These are phyloP conservation scores for Cladophialophora bantiana DNA, from an alignment of 2,329 filamentous ascomycete genomes.

Conservation along the genomic window DNA sequence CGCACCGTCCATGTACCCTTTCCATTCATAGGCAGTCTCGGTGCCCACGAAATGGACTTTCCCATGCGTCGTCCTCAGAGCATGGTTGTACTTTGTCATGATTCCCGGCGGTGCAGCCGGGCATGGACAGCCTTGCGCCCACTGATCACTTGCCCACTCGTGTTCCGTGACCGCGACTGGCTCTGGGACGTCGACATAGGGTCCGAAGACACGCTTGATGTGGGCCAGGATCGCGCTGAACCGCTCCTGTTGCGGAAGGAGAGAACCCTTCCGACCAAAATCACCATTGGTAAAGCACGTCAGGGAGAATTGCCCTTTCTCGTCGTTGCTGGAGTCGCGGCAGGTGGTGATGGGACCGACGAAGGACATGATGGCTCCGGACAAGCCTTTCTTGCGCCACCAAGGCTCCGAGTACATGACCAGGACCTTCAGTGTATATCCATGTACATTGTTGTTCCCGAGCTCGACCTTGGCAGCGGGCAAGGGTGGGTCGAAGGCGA, in stretches of 20 bases:
- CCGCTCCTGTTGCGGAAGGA: slow-evolving; percentile 29
- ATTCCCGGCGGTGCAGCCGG: slow-evolving; percentile 50
- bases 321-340: slow-evolving; percentile 53
- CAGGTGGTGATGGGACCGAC: slow-evolving; percentile 56
- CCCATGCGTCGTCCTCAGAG: slow-evolving; percentile 47
- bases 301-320: slow-evolving; percentile 43
- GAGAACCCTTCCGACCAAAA: slow-evolving; percentile 30
- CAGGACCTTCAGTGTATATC: slow-evolving; percentile 62
- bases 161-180: slow-evolving; percentile 31
- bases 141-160: slow-evolving; percentile 50
- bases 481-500: slow-evolving; percentile 58
- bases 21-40: slow-evolving; percentile 62
- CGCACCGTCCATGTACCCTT: slow-evolving; percentile 67
- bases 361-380: slow-evolving; percentile 54
- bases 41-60: slow-evolving; percentile 63
- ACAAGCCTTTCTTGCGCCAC: slow-evolving; percentile 51
- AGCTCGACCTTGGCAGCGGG: slow-evolving; percentile 50
- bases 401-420: slow-evolving; percentile 52
- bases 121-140: slow-evolving; percentile 52
- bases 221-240: slow-evolving; percentile 30
- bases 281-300: slow-evolving; percentile 44
- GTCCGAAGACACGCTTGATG: slow-evolving; percentile 28
- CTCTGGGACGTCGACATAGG: slow-evolving; percentile 31
- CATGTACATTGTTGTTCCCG: slow-evolving; percentile 48
- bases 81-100: slow-evolving; percentile 43